Base-by-base conservation (phyloP, 2,329 filamentous ascomycete species). In the Phyllachora maydis region DNA sequence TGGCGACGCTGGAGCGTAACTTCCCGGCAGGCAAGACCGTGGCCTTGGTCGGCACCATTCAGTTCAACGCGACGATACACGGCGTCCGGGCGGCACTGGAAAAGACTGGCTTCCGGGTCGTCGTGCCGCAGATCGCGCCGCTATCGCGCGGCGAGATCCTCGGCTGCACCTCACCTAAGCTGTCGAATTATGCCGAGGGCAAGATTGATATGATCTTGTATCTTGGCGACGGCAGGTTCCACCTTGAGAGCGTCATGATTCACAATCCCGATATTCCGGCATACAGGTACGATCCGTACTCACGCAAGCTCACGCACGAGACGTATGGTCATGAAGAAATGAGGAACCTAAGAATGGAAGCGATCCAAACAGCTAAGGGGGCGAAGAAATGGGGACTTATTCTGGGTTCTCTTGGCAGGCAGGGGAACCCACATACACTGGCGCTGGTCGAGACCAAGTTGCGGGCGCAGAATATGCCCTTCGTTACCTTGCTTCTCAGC, bases 181-280 rank as follows among this genome's bases (percentile, higher is more conserved):
- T 49, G 5, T 26, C 37, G 1, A 34, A 26, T 4, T 37, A 34
- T 26, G 18, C 22, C 4, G 35, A 37, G 23, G 29, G 24, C 4
- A 45, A 47, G 14, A 65, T 83, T 12, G 78, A 91, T 40, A 49
- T 81, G 32, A 73, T 93, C 21, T 55, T 93, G 2, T 93, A 93
- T 43, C 66, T 93, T 9, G 83, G 83, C 22, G 83, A 93, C 41
- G 83, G 83, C 8, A 67, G 83, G 28, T 93, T 93, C 54, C 88
- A 98, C 45, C 73, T 98, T 20, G 88, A 98, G 49, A 90, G 79
- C 39, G 85, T 90, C 40, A 98, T 98, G 85, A 98, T 98, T 34
- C 88, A 95, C 43, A 98, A 98, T 49, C 88, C 90, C 0, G 51
- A 57, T 4, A 66, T 93, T 17, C 78, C 85, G 1, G 85, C 90